phyloP scores from a whole-genome alignment of 2,329 filamentous ascomycete species.

The Lasiodiplodia citricola region DNA sequence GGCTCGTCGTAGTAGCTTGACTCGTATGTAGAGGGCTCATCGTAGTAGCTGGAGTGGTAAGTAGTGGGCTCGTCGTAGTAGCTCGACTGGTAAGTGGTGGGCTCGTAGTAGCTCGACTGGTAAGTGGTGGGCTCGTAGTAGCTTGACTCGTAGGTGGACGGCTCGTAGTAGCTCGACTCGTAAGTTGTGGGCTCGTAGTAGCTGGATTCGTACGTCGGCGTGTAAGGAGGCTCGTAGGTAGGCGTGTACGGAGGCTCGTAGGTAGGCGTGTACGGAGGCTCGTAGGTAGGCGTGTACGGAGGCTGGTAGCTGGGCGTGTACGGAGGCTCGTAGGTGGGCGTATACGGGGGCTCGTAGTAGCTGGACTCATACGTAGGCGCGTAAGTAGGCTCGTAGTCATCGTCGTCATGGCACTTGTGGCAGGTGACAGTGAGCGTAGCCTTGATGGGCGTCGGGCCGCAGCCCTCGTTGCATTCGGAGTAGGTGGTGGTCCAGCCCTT shows the following conservation, averaged over 20 bases:
- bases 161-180: background rate
- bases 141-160: background rate
- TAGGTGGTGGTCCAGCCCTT: conserved; percentile 2
- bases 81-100: no score
- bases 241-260: background rate
- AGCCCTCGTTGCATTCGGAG: background rate
- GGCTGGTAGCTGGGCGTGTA: background rate
- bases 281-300: background rate
- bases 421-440: conserved; percentile 12
- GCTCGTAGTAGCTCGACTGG: no score
- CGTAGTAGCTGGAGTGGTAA: no score
- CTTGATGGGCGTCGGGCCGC: background rate
- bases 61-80: no score
- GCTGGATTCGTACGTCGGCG: background rate
- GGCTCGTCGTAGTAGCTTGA: no score
- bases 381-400: background rate
- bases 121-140: no score
- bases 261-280: background rate
- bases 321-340: background rate
- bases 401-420: background rate
- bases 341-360: background rate
- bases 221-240: background rate
- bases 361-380: background rate
- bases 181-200: background rate
- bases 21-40: no score